Percentiles rank a stretch among this genome's conserved stretches.
phyloP scores from a whole-genome alignment of 2,329 filamentous ascomycete genomes.

The Aspergillus pseudonomiae region DNA sequence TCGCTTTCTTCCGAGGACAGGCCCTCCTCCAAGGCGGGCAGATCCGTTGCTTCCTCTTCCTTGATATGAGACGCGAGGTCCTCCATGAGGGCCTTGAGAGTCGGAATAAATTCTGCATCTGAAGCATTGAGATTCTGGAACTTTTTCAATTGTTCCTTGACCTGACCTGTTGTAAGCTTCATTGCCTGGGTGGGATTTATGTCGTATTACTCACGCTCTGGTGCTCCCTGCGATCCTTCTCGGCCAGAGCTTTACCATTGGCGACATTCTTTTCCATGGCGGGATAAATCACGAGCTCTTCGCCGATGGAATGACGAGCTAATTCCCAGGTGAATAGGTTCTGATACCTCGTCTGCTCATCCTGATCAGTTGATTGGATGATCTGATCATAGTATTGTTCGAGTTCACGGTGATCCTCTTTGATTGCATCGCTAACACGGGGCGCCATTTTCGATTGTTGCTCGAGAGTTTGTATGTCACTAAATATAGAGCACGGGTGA shows the following conservation, averaged over 20 bases:
- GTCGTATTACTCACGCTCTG: conserved; percentile 24
- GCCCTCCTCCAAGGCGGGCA: conserved; percentile 50
- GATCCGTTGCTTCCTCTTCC: conserved; percentile 50
- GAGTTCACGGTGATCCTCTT: conserved; percentile 43
- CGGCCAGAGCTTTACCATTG: conserved; percentile 47
- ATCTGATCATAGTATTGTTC: conserved; percentile 47
- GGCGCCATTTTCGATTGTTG: conserved; percentile 2
- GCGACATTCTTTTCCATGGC: conserved; percentile 53
- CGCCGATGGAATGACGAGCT: conserved; percentile 52
- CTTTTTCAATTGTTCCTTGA: not conserved
- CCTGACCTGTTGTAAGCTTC: not conserved
- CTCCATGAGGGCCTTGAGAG: conserved; percentile 39
- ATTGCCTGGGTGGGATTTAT: too few relatives aligned
- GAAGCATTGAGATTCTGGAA: conserved; percentile 50
- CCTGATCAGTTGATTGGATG: conserved; percentile 39
- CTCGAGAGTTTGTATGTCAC: too few relatives aligned
- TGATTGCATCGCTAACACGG: conserved; percentile 39
- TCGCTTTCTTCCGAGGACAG: conserved; percentile 39
- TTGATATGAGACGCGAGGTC: not conserved
- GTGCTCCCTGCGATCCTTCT: conserved; percentile 52
- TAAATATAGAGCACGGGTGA: too few relatives aligned
- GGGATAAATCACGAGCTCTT: conserved; percentile 57
- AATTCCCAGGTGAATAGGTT: conserved; percentile 57
- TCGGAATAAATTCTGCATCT: conserved; percentile 44
- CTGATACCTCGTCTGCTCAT: conserved; percentile 47